phyloP scores from a whole-genome alignment of 75 land plant species.

The Cupressus sempervirens region DNA sequence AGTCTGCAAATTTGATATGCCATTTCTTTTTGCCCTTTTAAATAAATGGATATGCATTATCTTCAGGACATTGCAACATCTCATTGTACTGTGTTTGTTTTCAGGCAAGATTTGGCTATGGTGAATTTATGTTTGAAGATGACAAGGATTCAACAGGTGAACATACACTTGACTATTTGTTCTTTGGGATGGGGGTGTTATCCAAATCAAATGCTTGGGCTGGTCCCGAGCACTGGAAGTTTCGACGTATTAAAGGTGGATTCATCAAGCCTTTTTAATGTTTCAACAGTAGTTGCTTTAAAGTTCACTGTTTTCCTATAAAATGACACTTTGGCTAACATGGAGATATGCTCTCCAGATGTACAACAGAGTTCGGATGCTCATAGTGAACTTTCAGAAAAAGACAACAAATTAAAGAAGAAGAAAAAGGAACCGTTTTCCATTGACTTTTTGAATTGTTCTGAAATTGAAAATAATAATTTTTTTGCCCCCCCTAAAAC shows the following conservation, averaged over 20 bases:
- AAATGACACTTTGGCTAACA: neutral
- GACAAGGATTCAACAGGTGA: slow-evolving; percentile 24
- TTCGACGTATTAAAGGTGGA: slow-evolving; percentile 55
- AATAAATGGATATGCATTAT: neutral
- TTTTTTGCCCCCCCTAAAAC: slow-evolving; percentile 61
- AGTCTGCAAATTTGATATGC: neutral
- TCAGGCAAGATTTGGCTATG: slow-evolving; percentile 7
- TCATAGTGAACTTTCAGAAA: slow-evolving; percentile 18
- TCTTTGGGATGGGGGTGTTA: slow-evolving; percentile 45
- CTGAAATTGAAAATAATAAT: slow-evolving; percentile 38
- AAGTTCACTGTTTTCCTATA: neutral
- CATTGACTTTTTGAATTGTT: slow-evolving; percentile 47
- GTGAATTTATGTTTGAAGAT: slow-evolving; percentile 9
- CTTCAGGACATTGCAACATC: neutral
- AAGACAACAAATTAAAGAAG: slow-evolving; percentile 43
- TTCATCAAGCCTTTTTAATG: neutral
- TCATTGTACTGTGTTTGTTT: neutral
- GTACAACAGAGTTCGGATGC: slow-evolving; percentile 19
- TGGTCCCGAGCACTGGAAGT: slow-evolving; percentile 94
- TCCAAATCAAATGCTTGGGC: slow-evolving; percentile 88
- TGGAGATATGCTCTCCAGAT: slow-evolving; percentile 12
- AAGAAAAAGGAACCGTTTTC: slow-evolving; percentile 41
- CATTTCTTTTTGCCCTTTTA: neutral
- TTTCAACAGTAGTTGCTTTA: neutral
- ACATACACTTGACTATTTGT: slow-evolving; percentile 44